These are phyloP conservation scores for Breviolum minutum DNA, from an alignment of 73 alveolate genomes.

Conservation along the genomic window DNA sequence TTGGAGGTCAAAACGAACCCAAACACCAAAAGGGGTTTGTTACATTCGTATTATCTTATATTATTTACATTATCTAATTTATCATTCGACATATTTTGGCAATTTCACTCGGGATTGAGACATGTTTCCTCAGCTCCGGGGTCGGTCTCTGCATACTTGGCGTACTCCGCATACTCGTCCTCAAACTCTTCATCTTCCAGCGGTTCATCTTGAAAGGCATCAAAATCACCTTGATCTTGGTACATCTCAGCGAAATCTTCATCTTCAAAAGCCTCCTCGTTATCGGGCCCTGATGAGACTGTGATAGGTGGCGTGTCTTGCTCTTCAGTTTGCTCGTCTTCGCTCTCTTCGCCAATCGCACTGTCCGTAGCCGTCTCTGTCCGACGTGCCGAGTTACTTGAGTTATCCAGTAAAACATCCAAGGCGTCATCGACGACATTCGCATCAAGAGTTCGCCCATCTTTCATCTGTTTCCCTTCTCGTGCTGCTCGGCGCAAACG, in stretches of 20 bases:
- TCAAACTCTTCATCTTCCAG: not conserved
- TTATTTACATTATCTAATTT: no score
- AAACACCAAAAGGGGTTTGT: no score
- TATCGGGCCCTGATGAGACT: not conserved
- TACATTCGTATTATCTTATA: no score
- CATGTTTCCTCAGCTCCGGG: no score
- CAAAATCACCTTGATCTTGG: not conserved
- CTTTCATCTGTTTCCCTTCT: conserved; percentile 40
- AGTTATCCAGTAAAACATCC: conserved; percentile 65
- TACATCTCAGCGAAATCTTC: not conserved
- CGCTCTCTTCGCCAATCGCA: not conserved
- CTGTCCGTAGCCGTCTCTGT: not conserved
- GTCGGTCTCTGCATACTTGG: no score
- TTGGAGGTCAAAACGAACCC: no score
- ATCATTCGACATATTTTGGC: no score
- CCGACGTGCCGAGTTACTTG: not conserved
- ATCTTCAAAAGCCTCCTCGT: not conserved
- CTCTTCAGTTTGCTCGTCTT: conserved; percentile 17
- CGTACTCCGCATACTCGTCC: not conserved
- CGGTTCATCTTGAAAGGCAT: not conserved
- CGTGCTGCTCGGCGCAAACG: conserved; percentile 69
- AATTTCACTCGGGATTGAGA: no score
- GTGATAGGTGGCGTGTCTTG: conserved; percentile 1
- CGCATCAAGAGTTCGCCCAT: conserved; percentile 44
- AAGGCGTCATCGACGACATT: conserved; percentile 50